Base-by-base conservation (phyloP, 164 flowering plant genomes). In the Piper longum region DNA sequence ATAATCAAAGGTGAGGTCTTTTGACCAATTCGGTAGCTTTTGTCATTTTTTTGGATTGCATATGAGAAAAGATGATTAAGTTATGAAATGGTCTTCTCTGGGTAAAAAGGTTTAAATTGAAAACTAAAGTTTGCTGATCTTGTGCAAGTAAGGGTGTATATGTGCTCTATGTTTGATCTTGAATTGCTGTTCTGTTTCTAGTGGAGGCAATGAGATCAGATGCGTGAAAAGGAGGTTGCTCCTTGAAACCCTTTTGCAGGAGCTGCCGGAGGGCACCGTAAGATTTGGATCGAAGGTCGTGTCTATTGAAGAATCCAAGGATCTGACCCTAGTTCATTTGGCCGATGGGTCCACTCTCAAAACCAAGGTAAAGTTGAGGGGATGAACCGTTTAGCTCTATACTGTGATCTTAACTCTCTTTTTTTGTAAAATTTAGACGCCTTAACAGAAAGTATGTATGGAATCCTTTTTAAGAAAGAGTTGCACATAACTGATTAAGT, bases 191-290 rank as follows among this genome's bases (percentile, higher is more conserved):
- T 57, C 17, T 41, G 5, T 55, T 55, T 75, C 69, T 48, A 78
- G 83, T 41, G 79, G 71, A 61, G 68, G 72, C 5, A 44, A 54
- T 66, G 91, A 84, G 67, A 57, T 68, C 57, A 77, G 86, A 5
- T 77, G 87, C 14, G 62, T 41, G 18, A n/a, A 41, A n/a, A 43
- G 62, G 41, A 16, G 16, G 14, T 41, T 60, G 45, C 19, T 60
- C 39, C 62, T 41, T 41, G 43, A 41, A 3, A 17, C 45, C 41
- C 45, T 60, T 41, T 4, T 4, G 18, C 19, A 41, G 42, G 45
- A 60, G 41, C 62, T 60, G 17, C 16, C 43, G 11, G 14, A 12
- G 45, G 62, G 41, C 62, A 41, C 44, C 6, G 16, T 16, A 11
- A 16, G 62, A 18, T 41, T 60, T 16, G 13, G 17, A 16, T 41